These are phyloP conservation scores for Hyphodiscus sp. DNA, from an alignment of 2,329 filamentous ascomycete species.

Conservation along the genomic window DNA sequence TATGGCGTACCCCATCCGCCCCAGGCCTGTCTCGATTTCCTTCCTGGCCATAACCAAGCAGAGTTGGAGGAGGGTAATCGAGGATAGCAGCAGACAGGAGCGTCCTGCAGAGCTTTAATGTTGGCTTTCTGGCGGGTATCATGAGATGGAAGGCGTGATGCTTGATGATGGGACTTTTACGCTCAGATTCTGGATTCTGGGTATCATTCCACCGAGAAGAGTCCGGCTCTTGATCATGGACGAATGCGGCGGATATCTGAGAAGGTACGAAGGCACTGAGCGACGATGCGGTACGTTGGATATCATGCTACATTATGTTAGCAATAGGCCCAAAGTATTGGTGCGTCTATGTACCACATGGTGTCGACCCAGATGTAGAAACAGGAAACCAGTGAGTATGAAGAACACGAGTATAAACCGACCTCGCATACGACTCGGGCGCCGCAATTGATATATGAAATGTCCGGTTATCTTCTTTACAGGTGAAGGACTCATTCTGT, in stretches of 20 bases:
- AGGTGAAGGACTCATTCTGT: conserved; percentile 5
- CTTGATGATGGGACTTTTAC: conserved; percentile 7
- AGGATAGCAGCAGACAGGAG: conserved; percentile 51
- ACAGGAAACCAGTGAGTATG: conserved; percentile 8
- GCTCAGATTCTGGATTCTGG: conserved; percentile 3
- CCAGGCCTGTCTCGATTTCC: conserved; percentile 2
- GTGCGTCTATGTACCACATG: conserved; percentile 3
- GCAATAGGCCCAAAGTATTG: neutral
- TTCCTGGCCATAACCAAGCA: conserved; percentile 35
- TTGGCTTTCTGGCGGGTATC: conserved; percentile 40
- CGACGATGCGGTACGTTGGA: conserved; percentile 9
- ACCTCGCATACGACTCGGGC: conserved; percentile 16
- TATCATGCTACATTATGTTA: conserved; percentile 8
- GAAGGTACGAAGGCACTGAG: conserved; percentile 11
- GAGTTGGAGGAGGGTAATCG: conserved; percentile 50
- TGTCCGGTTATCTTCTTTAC: conserved; percentile 11
- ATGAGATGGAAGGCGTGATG: conserved; percentile 45
- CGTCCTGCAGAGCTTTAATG: conserved; percentile 46
- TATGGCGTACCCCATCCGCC: conserved; percentile 9
- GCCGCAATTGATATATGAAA: conserved; percentile 12
- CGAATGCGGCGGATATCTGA: conserved; percentile 9
- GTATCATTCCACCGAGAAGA: conserved; percentile 9
- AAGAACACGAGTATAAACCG: conserved; percentile 9
- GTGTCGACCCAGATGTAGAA: conserved; percentile 6
- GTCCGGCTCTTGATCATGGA: conserved; percentile 3